A percentile compares a stretch with the other conserved stretches of the same genome.
These are phyloP conservation scores for Ophiocordyceps camponoti-leonardi DNA, from an alignment of 2,329 filamentous ascomycete species.

Conservation along the genomic window DNA sequence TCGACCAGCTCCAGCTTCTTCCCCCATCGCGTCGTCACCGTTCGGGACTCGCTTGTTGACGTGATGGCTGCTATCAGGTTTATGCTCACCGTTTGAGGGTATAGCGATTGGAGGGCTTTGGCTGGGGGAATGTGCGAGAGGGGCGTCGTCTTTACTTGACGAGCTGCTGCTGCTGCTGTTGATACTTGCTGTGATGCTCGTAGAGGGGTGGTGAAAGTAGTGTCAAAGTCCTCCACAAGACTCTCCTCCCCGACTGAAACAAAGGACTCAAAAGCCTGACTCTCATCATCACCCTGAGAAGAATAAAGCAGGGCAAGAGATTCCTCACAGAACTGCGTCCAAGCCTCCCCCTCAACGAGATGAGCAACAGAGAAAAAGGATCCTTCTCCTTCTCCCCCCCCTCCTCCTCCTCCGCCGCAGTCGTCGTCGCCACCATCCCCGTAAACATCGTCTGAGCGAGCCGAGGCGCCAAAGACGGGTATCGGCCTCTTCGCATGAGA, in stretches of 20 bases:
- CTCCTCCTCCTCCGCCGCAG: no score
- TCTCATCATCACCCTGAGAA: no score
- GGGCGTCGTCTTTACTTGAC: conserved; percentile 14
- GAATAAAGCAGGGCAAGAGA: conserved; percentile 36
- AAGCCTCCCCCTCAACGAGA: conserved; percentile 11
- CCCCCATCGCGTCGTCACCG: conserved; percentile 50
- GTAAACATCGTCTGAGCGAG: not conserved
- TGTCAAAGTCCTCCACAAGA: no score
- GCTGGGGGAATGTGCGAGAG: conserved; percentile 56
- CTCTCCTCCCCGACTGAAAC: no score
- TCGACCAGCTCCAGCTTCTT: conserved; percentile 51
- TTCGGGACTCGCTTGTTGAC: conserved; percentile 48
- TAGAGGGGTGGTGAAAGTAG: no score
- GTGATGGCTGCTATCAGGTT: conserved; percentile 71
- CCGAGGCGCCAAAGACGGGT: not conserved
- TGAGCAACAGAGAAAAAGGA: not conserved
- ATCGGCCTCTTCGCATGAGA: not conserved
- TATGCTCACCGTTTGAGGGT: conserved; percentile 66
- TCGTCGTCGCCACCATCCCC: no score
- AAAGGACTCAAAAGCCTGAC: no score
- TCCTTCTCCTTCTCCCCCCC: not conserved
- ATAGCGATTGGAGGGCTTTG: conserved; percentile 44
- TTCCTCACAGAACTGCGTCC: conserved; percentile 59
- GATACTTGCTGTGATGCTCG: no score
- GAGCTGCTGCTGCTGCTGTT: no score